Evolutionary conservation across 208 protist species (phyloP), one percentile per base, ranked within the genome.

Genomic region (Trypanosoma caninum): DNA sequence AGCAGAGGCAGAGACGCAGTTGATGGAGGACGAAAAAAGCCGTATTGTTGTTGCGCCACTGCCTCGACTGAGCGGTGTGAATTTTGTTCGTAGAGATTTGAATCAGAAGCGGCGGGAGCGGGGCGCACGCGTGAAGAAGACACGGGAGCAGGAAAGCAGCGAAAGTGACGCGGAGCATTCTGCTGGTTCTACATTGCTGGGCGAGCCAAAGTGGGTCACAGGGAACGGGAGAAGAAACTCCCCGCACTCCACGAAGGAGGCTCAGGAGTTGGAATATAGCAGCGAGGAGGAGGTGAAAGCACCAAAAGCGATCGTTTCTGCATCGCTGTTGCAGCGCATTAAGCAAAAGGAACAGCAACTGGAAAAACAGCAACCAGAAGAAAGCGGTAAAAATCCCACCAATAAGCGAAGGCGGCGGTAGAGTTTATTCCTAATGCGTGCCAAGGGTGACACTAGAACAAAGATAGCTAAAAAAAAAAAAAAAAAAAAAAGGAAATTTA

Each of bases 311-410:
- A 45, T 28, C 18, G 22, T 48, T 13, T 42, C 54, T 33, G 22
- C 34, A 9, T 68, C 52, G 30, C 52, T 68, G 2, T 28, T 59
- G 10, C 41, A 40, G 10, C 61, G 61, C 34, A 47, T 68, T 34
- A 58, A 35, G 37, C 30, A 20, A 28, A 46, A 30, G 16, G 14
- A 28, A 20, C 20, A 27, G n/a, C 20, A 62, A 27, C 10, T 51
- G 18, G 16, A 46, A 46, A 27, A 25, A 34, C 37, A 31, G 16
- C 40, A 59, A 3, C 37, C 38, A 23, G 35, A 41, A 18, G 25
- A 47, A 40, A 23, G 27, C 11, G 38, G 27, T 18, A n/a, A n/a
- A n/a, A n/a, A n/a, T n/a, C n/a, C n/a, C n/a, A n/a, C n/a, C n/a
- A n/a, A n/a, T n/a, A n/a, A n/a, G n/a, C n/a, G n/a, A n/a, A n/a